phyloP scores from a whole-genome alignment of 1,284 basidiomycete genomes.

The Fomitopsis palustris region DNA sequence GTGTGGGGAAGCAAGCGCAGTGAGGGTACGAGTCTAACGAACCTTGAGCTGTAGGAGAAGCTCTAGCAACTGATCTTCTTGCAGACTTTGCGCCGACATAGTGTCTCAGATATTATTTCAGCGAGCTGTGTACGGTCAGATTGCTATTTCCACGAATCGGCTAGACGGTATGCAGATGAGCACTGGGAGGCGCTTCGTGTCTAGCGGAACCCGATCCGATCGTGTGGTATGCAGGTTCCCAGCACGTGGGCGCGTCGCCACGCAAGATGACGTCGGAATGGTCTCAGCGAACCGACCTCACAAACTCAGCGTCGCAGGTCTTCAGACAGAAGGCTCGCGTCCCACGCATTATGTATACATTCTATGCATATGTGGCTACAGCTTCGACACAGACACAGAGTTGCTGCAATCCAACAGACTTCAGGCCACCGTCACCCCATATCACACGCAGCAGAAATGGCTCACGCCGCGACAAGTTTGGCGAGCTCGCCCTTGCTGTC shows the following conservation, averaged over 20 bases:
- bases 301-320: too few species aligned
- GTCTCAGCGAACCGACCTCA: too few species aligned
- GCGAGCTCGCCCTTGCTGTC: slow-evolving; percentile 26
- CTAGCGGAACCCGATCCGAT: not conserved
- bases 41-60: slow-evolving; percentile 67
- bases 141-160: too few species aligned
- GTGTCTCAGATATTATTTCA: not conserved
- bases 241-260: not conserved
- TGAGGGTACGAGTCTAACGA: slow-evolving; percentile 4
- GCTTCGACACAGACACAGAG: not conserved
- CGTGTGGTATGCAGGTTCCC: not conserved
- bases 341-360: too few species aligned
- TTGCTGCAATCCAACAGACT: not conserved
- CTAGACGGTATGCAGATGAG: too few species aligned
- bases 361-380: not conserved
- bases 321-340: too few species aligned
- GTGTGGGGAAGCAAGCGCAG: not conserved
- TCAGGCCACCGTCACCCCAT: not conserved
- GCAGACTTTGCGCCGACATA: slow-evolving; percentile 25
- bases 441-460: not conserved
- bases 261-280: not conserved
- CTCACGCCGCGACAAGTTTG: slow-evolving; percentile 26
- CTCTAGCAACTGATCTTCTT: slow-evolving; percentile 63
- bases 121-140: too few species aligned
- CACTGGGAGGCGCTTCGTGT: not conserved